Conservation (phyloP, 441 rosid species). For the Hypseocharis bilobata region DNA sequence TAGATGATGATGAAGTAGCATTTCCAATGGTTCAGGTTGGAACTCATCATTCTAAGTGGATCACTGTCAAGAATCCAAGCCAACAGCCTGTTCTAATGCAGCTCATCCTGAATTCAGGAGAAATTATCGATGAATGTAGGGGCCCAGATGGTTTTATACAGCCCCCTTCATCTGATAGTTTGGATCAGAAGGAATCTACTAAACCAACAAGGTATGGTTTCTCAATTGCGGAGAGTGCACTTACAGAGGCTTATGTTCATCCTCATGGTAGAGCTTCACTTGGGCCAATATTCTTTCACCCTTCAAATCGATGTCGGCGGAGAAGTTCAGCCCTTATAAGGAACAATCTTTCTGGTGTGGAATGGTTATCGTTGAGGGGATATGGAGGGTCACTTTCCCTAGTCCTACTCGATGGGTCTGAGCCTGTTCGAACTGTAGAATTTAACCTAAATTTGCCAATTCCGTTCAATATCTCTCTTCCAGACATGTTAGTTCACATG, state of each 20-base stretch:
- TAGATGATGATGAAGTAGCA: slow-evolving; percentile 39
- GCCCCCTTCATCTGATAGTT: slow-evolving; percentile 25
- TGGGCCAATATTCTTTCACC: slow-evolving; percentile 60
- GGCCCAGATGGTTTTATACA: slow-evolving; percentile 28
- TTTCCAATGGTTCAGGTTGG: slow-evolving; percentile 51
- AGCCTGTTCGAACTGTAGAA: slow-evolving; percentile 44
- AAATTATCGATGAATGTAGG: slow-evolving; percentile 48
- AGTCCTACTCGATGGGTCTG: slow-evolving; percentile 43
- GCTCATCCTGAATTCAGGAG: slow-evolving; percentile 57
- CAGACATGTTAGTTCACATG: slow-evolving; percentile 23
- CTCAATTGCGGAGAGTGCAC: slow-evolving; percentile 42
- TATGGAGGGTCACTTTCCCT: slow-evolving; percentile 49
- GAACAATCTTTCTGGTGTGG: slow-evolving; percentile 70
- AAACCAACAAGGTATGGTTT: slow-evolving; percentile 36
- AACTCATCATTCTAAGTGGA: slow-evolving; percentile 41
- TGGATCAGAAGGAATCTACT: slow-evolving; percentile 20
- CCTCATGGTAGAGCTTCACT: slow-evolving; percentile 45
- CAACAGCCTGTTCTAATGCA: slow-evolving; percentile 59
- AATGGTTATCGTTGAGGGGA: slow-evolving; percentile 65
- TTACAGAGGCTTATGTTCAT: slow-evolving; percentile 49
- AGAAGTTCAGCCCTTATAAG: slow-evolving; percentile 55
- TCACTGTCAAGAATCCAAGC: slow-evolving; percentile 61
- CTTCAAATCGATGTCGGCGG: slow-evolving; percentile 56
- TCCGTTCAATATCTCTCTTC: slow-evolving; percentile 36
- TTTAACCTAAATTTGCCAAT: slow-evolving; percentile 35